phyloP scores from a whole-genome alignment of 345 rosid species.

The Leavenworthia alabamica region DNA sequence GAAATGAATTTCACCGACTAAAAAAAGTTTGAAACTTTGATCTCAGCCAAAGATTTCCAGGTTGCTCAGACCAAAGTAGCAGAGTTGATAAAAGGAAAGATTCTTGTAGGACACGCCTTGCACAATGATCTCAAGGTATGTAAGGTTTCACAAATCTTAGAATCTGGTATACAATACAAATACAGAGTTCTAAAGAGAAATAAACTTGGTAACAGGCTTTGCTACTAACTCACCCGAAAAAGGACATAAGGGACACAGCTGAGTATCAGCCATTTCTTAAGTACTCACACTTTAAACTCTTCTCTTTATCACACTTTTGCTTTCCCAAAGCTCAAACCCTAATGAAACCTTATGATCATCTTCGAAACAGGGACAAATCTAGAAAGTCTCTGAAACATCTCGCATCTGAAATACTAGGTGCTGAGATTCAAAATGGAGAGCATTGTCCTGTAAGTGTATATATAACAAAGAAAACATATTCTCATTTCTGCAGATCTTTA shows the following conservation, averaged over 20 bases:
- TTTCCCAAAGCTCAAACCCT: background rate
- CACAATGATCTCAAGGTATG: constrained; percentile 90
- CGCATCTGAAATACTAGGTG: constrained; percentile 75
- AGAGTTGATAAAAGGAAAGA: constrained; percentile 66
- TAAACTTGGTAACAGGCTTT: constrained; percentile 46
- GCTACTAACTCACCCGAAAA: constrained; percentile 75
- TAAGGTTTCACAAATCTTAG: background rate
- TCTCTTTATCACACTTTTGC: background rate
- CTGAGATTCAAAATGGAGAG: constrained; percentile 84
- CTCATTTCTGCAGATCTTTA: background rate
- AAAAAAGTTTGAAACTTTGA: background rate
- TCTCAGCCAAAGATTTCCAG: constrained; percentile 70
- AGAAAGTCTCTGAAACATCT: constrained; percentile 75
- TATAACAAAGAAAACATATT: constrained; percentile 3
- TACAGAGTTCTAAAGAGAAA: constrained; percentile 2
- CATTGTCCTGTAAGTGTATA: constrained; percentile 76
- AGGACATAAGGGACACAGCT: constrained; percentile 68
- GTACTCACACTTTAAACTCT: constrained; percentile 31
- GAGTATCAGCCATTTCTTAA: constrained; percentile 74
- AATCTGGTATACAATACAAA: background rate
- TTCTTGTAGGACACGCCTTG: constrained; percentile 91
- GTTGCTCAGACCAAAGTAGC: constrained; percentile 81
- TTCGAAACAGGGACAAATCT: constrained; percentile 46
- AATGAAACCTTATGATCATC: background rate
- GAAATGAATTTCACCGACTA: background rate